These are phyloP conservation scores for Allantophomopsis lycopodina DNA, from an alignment of 2,329 filamentous ascomycete species.

Conservation along the genomic window DNA sequence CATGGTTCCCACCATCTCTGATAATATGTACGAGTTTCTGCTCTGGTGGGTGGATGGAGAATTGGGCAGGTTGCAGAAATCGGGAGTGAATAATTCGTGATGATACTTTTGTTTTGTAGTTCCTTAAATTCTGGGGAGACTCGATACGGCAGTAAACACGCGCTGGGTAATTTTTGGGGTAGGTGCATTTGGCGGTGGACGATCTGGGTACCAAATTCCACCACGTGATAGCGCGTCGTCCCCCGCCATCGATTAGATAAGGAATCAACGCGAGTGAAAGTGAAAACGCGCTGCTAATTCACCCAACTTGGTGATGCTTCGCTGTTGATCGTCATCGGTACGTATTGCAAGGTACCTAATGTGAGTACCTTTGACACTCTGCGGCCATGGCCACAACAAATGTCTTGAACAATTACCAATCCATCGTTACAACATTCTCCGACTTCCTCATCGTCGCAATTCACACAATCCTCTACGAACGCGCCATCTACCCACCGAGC, in stretches of 20 bases:
- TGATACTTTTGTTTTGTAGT: background rate
- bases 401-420: slow-evolving; percentile 13
- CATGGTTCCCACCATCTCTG: slow-evolving; percentile 38
- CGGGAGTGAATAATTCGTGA: too few relatives aligned
- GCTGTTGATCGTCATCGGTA: too few relatives aligned
- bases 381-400: background rate
- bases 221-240: slow-evolving; percentile 2
- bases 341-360: background rate
- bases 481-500: slow-evolving; percentile 47
- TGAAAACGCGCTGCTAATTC: too few relatives aligned
- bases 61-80: too few relatives aligned
- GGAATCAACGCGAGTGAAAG: background rate
- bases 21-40: background rate
- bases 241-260: slow-evolving; percentile 4
- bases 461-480: slow-evolving; percentile 58
- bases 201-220: background rate
- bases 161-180: slow-evolving; percentile 1
- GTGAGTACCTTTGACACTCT: too few relatives aligned
- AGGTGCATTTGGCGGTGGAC: slow-evolving; percentile 2
- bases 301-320: too few relatives aligned
- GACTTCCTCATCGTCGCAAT: slow-evolving; percentile 56
- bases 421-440: slow-evolving; percentile 42
- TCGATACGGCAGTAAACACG: slow-evolving; percentile 1
- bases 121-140: background rate
- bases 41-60: too few relatives aligned